Base-by-base conservation (phyloP, 1,284 basidiomycete species). In the Ceratobasidium sp. region DNA sequence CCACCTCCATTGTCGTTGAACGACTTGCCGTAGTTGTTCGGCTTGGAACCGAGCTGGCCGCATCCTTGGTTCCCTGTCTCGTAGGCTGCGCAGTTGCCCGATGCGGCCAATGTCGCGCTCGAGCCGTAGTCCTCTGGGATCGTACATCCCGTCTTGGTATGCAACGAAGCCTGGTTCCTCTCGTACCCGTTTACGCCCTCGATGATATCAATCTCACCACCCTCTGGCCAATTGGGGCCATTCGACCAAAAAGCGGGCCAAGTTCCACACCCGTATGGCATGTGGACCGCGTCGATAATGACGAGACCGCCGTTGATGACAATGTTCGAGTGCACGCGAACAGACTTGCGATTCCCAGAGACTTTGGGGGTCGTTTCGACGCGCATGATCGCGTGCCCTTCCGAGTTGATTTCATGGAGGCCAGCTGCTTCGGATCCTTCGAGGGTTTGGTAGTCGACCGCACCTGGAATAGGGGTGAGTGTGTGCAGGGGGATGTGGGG, bases 201-300 rank as follows among this genome's bases (percentile, higher is more conserved):
- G 29, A 72, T 64, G 32, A 72, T 70, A 45, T 72, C 71, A 31
- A 72, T 70, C 62, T 72, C 69, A 32, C 69, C 71, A 25, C 34
- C 49, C 25, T 45, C 55, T 8, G 69, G 69, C 69, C 69, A 70
- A 27, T 52, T 79, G 34, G 68, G 58, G n/a, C 57, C 68, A 25
- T 65, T 60, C 42, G 68, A 47, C 70, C 70, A 71, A 29, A 68
- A 71, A 17, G 79, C 79, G 7, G 90, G 90, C 90, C 93, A 95
- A 7, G 45, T 47, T 43, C 89, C 93, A 78, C 93, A 96, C 6
- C 94, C 94, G 1, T 88, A 89, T 1, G 93, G 93, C 89, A 95
- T 94, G 78, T 96, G 93, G n/a, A 87, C 82, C 15, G 92, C 85
- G 77, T 95, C 92, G 82, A 94, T 84, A 69, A 94, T 82, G 71